Evolutionary conservation across 768 basidiomycete species (phyloP).

Genomic region (Tricholomella constricta): DNA sequence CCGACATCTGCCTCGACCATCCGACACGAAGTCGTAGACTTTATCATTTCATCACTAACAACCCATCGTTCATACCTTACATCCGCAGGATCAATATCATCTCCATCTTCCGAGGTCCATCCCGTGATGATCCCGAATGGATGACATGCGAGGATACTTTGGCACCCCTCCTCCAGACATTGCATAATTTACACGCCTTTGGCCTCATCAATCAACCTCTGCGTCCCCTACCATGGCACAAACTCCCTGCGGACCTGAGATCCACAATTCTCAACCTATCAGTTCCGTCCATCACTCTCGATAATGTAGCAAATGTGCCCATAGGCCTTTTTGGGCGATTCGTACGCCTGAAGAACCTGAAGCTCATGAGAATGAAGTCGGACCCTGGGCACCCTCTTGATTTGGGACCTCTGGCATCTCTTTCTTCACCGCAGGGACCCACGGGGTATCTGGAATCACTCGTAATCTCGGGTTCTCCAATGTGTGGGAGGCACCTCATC

Average conservation of each 20-base stretch:
- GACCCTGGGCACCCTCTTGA: not conserved
- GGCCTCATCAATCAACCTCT: not conserved
- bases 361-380: not conserved
- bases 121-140: conserved; percentile 12
- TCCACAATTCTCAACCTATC: too few species aligned
- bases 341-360: not conserved
- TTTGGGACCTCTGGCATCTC: not conserved
- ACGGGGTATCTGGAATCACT: conserved; percentile 1
- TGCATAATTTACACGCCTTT: conserved; percentile 12
- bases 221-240: not conserved
- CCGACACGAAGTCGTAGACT: too few species aligned
- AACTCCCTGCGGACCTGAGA: too few species aligned
- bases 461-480: not conserved
- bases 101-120: not conserved
- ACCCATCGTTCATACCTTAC: conserved; percentile 4
- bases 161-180: conserved; percentile 11
- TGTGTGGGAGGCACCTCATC: conserved; percentile 2
- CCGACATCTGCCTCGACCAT: conserved; percentile 1
- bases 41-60: not conserved
- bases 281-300: conserved; percentile 10
- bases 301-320: not conserved
- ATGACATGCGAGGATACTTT: conserved; percentile 15
- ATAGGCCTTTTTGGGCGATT: too few species aligned
- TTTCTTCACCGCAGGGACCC: too few species aligned
- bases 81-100: not conserved